phyloP scores from a whole-genome alignment of 768 basidiomycete genomes.

The Mycena belliarum region DNA sequence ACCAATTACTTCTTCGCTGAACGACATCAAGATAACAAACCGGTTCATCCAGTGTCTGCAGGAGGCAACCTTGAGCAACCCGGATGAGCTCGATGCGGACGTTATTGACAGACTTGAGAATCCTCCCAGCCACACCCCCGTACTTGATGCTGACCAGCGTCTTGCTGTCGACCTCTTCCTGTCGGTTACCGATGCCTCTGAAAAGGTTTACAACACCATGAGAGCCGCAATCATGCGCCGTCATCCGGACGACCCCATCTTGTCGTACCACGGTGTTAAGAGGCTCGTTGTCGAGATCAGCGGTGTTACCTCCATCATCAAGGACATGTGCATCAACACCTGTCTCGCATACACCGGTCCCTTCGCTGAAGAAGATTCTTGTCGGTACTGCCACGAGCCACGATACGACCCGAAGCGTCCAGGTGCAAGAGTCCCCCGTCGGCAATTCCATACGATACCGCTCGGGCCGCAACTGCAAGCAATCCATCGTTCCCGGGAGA shows the following conservation, averaged over 20 bases:
- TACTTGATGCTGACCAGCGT: background rate
- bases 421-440: conserved; percentile 23
- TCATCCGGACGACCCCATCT: conserved; percentile 29
- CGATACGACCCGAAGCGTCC: conserved; percentile 24
- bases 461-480: conserved; percentile 48
- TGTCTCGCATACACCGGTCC: conserved; percentile 15
- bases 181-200: conserved; percentile 21
- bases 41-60: no score
- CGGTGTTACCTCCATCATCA: background rate
- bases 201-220: conserved; percentile 24
- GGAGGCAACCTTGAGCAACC: no score
- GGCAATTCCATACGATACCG: conserved; percentile 38
- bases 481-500: conserved; percentile 22
- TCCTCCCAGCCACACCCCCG: background rate
- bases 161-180: conserved; percentile 28
- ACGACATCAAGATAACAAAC: no score
- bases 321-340: background rate
- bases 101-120: background rate
- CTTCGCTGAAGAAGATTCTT: conserved; percentile 34
- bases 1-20: no score
- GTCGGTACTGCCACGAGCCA: conserved; percentile 32
- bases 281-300: background rate
- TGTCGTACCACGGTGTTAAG: conserved; percentile 31
- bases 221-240: conserved; percentile 16
- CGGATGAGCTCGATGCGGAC: background rate